Evolutionary conservation across 2,329 filamentous ascomycete genomes (phyloP).

Genomic region (Rutstroemia sydowiana): DNA sequence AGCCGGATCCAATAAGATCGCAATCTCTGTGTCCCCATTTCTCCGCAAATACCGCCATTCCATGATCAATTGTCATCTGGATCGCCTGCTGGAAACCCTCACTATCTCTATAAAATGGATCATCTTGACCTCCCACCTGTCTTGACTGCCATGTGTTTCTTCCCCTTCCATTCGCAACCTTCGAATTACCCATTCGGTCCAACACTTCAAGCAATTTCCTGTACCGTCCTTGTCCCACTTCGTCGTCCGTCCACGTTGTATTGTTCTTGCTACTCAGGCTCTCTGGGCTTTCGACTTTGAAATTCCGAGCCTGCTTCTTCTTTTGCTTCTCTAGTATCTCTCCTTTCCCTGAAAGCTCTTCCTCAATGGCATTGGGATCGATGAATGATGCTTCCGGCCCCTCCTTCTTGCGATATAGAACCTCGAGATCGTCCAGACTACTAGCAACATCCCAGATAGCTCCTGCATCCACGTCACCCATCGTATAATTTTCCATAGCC

Average conservation of each 20-base stretch:
- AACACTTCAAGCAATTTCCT: conserved; percentile 29
- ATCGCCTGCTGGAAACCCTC: conserved; percentile 39
- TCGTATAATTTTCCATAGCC: conserved; percentile 36
- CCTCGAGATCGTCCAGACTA: conserved; percentile 18
- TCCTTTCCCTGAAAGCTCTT: not conserved
- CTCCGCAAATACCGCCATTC: conserved; percentile 34
- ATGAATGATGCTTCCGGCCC: not conserved
- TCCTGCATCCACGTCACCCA: conserved; percentile 34
- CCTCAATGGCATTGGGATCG: not conserved
- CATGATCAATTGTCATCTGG: conserved; percentile 39
- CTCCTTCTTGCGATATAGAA: conserved; percentile 4
- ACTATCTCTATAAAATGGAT: conserved; percentile 45
- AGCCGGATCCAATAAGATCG: conserved; percentile 32
- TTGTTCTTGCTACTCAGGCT: not conserved
- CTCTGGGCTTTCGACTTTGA: not conserved
- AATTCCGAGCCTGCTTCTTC: not conserved
- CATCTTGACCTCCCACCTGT: conserved; percentile 44
- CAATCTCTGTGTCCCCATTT: conserved; percentile 43
- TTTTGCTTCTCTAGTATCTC: not conserved
- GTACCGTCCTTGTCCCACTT: conserved; percentile 18
- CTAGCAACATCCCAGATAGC: conserved; percentile 40
- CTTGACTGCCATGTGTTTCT: conserved; percentile 47
- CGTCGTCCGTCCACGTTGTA: not conserved
- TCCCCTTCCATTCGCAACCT: conserved; percentile 23
- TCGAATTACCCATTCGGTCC: conserved; percentile 20